Conservation (phyloP, 2,329 filamentous ascomycete species). For the Aspergillus persii region DNA sequence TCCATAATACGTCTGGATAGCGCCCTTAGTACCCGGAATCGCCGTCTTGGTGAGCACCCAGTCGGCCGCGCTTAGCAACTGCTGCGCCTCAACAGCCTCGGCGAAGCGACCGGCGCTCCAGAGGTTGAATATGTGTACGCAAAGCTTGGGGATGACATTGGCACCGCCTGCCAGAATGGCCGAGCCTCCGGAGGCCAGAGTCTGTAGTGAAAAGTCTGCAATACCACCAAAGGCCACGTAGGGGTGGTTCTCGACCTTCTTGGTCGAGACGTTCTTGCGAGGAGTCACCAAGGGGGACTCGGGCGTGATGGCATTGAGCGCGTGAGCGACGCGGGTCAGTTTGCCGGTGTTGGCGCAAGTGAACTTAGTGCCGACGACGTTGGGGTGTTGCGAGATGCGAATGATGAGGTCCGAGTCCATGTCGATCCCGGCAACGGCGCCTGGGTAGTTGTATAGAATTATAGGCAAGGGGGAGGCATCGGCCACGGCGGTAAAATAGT, state of each 20-base stretch:
- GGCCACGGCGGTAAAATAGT: slow-evolving; percentile 73
- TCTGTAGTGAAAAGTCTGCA: slow-evolving; percentile 84
- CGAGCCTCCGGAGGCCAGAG: slow-evolving; percentile 73
- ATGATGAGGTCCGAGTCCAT: slow-evolving; percentile 87
- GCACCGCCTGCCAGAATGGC: slow-evolving; percentile 86
- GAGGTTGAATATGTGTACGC: slow-evolving; percentile 75
- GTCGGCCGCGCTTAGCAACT: slow-evolving; percentile 72
- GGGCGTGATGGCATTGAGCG: slow-evolving; percentile 68
- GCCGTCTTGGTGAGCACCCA: slow-evolving; percentile 82
- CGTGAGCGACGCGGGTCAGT: slow-evolving; percentile 75
- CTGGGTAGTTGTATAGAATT: slow-evolving; percentile 88
- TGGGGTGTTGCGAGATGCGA: slow-evolving; percentile 72
- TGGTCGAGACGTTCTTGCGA: slow-evolving; percentile 24
- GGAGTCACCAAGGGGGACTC: slow-evolving; percentile 32
- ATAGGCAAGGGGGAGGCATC: slow-evolving; percentile 73
- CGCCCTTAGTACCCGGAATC: slow-evolving; percentile 81
- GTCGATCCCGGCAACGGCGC: slow-evolving; percentile 80
- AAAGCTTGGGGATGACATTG: slow-evolving; percentile 82
- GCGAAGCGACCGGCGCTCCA: slow-evolving; percentile 71
- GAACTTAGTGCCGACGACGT: slow-evolving; percentile 87
- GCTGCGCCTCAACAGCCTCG: slow-evolving; percentile 74
- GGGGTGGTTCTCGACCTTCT: slow-evolving; percentile 33
- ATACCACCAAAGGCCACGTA: slow-evolving; percentile 90
- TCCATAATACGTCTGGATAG: slow-evolving; percentile 77
- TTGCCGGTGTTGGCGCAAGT: slow-evolving; percentile 90